These are phyloP conservation scores for Trichocladium antarcticum DNA, from an alignment of 495 filamentous ascomycete genomes.

Conservation along the genomic window DNA sequence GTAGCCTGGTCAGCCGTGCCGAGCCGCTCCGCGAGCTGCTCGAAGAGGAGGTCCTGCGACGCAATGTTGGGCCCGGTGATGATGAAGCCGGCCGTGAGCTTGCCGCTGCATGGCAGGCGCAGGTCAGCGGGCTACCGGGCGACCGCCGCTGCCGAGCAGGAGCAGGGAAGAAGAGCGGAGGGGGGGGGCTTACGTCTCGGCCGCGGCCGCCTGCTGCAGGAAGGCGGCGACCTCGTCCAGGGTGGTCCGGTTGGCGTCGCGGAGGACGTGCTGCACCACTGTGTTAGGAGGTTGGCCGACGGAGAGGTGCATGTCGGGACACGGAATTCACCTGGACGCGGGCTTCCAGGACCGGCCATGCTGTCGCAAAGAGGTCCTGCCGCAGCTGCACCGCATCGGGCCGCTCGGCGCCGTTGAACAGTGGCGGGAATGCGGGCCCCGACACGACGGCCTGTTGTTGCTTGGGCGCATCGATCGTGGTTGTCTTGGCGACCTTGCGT, in stretches of 20 bases:
- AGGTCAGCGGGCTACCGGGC: slow-evolving; percentile 1
- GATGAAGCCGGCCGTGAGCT: slow-evolving; percentile 69
- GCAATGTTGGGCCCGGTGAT: slow-evolving; percentile 80
- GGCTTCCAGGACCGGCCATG: slow-evolving; percentile 57
- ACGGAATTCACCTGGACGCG: no score
- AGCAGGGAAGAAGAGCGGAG: not conserved
- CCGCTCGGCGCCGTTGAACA: slow-evolving; percentile 53
- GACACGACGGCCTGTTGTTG: not conserved
- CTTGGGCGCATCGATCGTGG: slow-evolving; percentile 3
- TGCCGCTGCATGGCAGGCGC: slow-evolving; percentile 14
- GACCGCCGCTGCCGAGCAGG: not conserved
- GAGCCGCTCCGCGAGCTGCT: slow-evolving; percentile 49
- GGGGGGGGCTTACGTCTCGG: slow-evolving; percentile 12
- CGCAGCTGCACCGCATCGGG: slow-evolving; percentile 42
- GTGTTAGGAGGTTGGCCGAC: not conserved
- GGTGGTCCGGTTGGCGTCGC: slow-evolving; percentile 50
- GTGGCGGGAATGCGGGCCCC: slow-evolving; percentile 42
- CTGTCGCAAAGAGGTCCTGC: slow-evolving; percentile 48
- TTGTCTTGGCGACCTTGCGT: slow-evolving; percentile 40
- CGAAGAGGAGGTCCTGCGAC: slow-evolving; percentile 61
- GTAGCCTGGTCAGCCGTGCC: slow-evolving; percentile 37
- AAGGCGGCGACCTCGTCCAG: slow-evolving; percentile 56
- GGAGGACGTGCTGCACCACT: slow-evolving; percentile 44
- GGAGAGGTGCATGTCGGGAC: slow-evolving; percentile 5
- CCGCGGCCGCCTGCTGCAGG: slow-evolving; percentile 50